phyloP scores from a whole-genome alignment of 2,329 filamentous ascomycete genomes.

The Fusarium clavum region DNA sequence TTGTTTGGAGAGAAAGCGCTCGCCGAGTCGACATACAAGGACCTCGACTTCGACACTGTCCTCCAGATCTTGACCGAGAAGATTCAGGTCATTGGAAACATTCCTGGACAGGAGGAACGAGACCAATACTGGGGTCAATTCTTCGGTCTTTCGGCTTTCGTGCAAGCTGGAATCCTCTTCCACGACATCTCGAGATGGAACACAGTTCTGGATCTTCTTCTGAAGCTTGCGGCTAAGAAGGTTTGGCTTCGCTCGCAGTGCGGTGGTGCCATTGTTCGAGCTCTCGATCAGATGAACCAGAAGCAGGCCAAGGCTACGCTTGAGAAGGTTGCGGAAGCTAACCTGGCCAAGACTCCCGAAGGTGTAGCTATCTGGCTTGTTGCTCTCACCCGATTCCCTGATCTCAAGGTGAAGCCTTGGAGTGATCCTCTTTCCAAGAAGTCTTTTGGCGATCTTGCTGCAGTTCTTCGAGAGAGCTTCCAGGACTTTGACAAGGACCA shows the following conservation, averaged over 20 bases:
- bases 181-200: conserved; percentile 69
- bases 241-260: conserved; percentile 91
- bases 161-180: conserved; percentile 81
- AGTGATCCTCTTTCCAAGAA: conserved; percentile 78
- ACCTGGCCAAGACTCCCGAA: conserved; percentile 83
- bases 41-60: conserved; percentile 67
- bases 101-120: conserved; percentile 79
- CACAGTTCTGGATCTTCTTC: conserved; percentile 76
- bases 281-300: conserved; percentile 71
- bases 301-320: conserved; percentile 72
- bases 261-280: conserved; percentile 82
- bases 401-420: conserved; percentile 77
- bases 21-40: conserved; percentile 60
- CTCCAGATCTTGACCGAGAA: conserved; percentile 66
- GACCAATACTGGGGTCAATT: conserved; percentile 87
- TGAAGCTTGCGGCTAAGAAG: conserved; percentile 82
- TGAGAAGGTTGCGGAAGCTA: conserved; percentile 69
- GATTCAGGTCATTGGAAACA: conserved; percentile 64
- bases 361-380: conserved; percentile 90
- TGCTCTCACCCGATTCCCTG: conserved; percentile 71
- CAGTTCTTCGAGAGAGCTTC: conserved; percentile 81
- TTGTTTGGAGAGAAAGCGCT: conserved; percentile 68
- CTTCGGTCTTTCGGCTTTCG: conserved; percentile 87
- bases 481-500: conserved; percentile 63
- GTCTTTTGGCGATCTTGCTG: conserved; percentile 75